Evolutionary conservation across 495 filamentous ascomycete species (phyloP), one percentile per base, ranked within the genome.

Genomic region (Lineolata rhizophorae): DNA sequence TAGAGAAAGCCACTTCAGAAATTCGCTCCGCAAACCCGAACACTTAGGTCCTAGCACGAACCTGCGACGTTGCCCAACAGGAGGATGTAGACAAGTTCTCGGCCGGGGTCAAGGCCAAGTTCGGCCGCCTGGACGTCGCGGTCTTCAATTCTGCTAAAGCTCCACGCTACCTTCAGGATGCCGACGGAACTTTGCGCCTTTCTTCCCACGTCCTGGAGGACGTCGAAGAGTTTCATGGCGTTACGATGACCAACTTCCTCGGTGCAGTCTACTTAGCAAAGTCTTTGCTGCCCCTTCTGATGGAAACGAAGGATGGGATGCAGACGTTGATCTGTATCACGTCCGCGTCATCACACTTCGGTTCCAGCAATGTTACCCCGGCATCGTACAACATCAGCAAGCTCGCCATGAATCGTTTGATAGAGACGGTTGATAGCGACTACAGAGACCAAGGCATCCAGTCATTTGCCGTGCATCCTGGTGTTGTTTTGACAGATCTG

Each of bases 391-490:
- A 6, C 6, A n/a, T 45, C 0, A 31, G 24, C 11, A 45, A 47
- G 33, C 26, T 44, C 1, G 46, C 41, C 10, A 21, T 10, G n/a
- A 43, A 46, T 20, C 29, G 41, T 11, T 22, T 47, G 25, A 37
- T 43, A 2, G 44, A 49, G 33, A 31, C 38, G 19, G 25, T 49
- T 10, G 34, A 30, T 29, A n/a, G 29, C 4, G 44, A 47, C 19
- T 11, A 33, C n/a, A 30, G 4, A 8, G 24, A 35, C 21, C 33
- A 43, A 5, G 46, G 41, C 1, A n/a, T 47, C 16, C 28, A 26
- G 18, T 39, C 44, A 20, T 50, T 40, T 34, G 41, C 39, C n/a
- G 20, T 50, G 18, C 47, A 50, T 45, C 47, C 45, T n/a, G 44
- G 47, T 1, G 42, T 34, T 3, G 47, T 47, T 20, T 10, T 50